Percentiles rank a stretch among this genome's conserved stretches.
These are phyloP conservation scores for Fusarium lateritium DNA, from an alignment of 2,329 filamentous ascomycete genomes.

Conservation along the genomic window DNA sequence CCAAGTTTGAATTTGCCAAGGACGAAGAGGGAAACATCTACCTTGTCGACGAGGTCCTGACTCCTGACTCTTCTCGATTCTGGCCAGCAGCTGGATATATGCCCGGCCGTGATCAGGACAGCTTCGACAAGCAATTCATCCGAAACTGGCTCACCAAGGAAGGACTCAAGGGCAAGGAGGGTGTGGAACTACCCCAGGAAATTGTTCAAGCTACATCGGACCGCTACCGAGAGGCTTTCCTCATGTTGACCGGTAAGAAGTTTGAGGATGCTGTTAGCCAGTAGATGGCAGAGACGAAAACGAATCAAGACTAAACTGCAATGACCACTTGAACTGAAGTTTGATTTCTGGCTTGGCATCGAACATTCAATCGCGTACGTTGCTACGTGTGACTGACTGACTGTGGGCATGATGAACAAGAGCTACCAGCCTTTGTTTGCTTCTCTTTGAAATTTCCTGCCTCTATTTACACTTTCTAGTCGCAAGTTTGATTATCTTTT, in stretches of 20 bases:
- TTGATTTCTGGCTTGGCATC: constrained; percentile 35
- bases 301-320: constrained; percentile 8
- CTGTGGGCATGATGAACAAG: neutral
- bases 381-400: constrained; percentile 1
- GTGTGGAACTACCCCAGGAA: constrained; percentile 75
- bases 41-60: constrained; percentile 47
- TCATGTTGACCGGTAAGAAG: constrained; percentile 72
- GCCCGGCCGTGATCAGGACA: constrained; percentile 78
- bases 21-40: constrained; percentile 50
- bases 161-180: constrained; percentile 65
- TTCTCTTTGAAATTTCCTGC: constrained; percentile 24
- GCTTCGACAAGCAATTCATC: constrained; percentile 89
- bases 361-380: neutral
- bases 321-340: constrained; percentile 19
- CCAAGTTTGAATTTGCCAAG: constrained; percentile 48
- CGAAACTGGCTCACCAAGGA: constrained; percentile 83
- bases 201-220: constrained; percentile 75
- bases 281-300: constrained; percentile 12
- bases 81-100: constrained; percentile 79
- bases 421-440: neutral
- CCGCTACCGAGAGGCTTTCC: constrained; percentile 83
- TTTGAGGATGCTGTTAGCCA: constrained; percentile 53
- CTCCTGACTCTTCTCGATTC: constrained; percentile 80
- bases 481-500: constrained; percentile 7
- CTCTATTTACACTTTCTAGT: neutral